Conservation (phyloP, 202 grass and related monocot species). For the Setaria italica region DNA sequence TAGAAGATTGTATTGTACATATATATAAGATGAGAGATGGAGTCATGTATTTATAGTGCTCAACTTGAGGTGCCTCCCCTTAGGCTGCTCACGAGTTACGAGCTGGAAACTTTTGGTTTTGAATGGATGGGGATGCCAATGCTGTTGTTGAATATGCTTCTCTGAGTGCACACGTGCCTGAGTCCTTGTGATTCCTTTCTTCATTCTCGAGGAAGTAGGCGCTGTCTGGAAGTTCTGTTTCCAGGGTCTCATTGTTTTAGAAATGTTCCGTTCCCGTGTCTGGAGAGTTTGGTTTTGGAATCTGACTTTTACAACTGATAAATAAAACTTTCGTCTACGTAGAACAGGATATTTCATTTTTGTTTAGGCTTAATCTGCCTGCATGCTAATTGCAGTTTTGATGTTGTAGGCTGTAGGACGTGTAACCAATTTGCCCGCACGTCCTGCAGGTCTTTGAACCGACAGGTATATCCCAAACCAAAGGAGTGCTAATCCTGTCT, state of each 20-base stretch:
- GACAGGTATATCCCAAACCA: no score
- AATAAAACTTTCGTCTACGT: background rate
- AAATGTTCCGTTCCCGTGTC: background rate
- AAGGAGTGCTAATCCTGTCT: no score
- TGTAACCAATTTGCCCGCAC: background rate
- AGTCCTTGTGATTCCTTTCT: background rate
- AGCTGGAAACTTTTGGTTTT: conserved; percentile 22
- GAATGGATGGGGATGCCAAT: conserved; percentile 16
- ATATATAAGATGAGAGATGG: background rate
- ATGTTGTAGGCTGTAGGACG: background rate
- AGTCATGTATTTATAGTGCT: conserved; percentile 26
- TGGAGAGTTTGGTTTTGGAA: background rate
- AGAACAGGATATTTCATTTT: background rate
- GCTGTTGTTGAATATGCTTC: conserved; percentile 38
- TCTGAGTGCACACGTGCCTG: background rate
- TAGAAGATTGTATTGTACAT: conserved; percentile 21
- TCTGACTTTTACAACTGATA: background rate
- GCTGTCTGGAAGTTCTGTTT: background rate
- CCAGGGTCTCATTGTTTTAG: background rate
- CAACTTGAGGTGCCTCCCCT: background rate
- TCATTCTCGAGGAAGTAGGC: background rate
- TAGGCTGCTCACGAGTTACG: conserved; percentile 20
- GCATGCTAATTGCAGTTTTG: background rate
- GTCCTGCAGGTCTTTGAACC: background rate
- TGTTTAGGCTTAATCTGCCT: background rate